Evolutionary conservation across 441 rosid genomes (phyloP).

Genomic region (Euphorbia celastroides): DNA sequence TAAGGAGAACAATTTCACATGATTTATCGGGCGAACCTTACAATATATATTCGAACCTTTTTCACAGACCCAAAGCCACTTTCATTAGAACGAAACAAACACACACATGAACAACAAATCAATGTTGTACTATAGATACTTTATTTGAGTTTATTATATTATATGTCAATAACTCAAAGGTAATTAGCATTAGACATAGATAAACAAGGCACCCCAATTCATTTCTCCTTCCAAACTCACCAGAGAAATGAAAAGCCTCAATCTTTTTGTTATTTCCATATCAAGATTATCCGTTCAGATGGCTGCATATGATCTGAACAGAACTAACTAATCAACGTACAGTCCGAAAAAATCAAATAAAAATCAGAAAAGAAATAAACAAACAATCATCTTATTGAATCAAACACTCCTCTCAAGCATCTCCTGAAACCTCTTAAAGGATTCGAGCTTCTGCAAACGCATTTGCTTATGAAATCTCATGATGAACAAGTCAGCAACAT

Average conservation of each 20-base stretch:
- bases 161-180: background rate
- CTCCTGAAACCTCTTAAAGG: conserved; percentile 49
- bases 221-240: conserved; percentile 2
- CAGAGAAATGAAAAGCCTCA: background rate
- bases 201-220: background rate
- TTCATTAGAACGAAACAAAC: too few relatives aligned
- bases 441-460: conserved; percentile 73
- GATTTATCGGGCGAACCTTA: too few relatives aligned
- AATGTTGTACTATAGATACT: background rate
- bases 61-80: background rate
- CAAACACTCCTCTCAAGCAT: conserved; percentile 33
- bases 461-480: conserved; percentile 70
- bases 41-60: too few relatives aligned
- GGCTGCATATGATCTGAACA: background rate
- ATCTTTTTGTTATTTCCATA: background rate
- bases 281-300: background rate
- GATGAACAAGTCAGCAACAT: conserved; percentile 81
- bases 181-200: background rate
- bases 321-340: background rate
- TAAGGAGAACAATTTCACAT: too few relatives aligned
- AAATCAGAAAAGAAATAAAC: too few relatives aligned
- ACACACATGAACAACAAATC: background rate
- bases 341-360: background rate
- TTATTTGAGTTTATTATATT: background rate
- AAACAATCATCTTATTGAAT: too few relatives aligned